Conservation (phyloP, 1,284 basidiomycete genomes). For the Boletus mariae region DNA sequence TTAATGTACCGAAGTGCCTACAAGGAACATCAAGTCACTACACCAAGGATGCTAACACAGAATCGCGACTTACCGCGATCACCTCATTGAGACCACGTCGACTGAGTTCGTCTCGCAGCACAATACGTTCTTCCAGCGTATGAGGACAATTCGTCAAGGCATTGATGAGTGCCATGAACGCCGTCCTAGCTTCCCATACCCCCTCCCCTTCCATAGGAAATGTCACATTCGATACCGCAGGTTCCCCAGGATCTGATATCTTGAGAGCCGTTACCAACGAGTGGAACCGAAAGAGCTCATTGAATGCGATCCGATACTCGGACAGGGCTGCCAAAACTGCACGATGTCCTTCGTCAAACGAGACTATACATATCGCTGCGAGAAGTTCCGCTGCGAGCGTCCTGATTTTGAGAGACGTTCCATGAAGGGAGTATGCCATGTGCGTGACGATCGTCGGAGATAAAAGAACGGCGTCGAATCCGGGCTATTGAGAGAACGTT, state of each 20-base stretch:
- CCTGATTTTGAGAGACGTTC: slow-evolving; percentile 67
- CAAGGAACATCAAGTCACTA: not conserved
- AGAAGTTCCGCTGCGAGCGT: slow-evolving; percentile 75
- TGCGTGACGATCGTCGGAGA: slow-evolving; percentile 69
- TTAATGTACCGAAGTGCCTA: slow-evolving; percentile 73
- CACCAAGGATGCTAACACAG: not conserved
- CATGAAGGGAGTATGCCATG: slow-evolving; percentile 70
- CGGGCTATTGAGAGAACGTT: slow-evolving; percentile 44
- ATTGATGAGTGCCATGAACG: slow-evolving; percentile 77
- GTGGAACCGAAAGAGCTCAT: slow-evolving; percentile 80
- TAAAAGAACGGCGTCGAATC: slow-evolving; percentile 68
- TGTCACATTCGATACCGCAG: slow-evolving; percentile 34
- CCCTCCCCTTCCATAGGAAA: slow-evolving; percentile 56
- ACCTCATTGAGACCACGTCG: slow-evolving; percentile 80
- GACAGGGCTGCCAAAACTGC: slow-evolving; percentile 76
- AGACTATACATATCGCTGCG: slow-evolving; percentile 79
- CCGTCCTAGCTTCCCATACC: slow-evolving; percentile 79
- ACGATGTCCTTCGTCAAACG: slow-evolving; percentile 67
- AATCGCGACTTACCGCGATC: slow-evolving; percentile 61
- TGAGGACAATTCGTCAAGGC: slow-evolving; percentile 78
- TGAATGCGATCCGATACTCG: slow-evolving; percentile 70
- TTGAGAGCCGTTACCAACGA: slow-evolving; percentile 66
- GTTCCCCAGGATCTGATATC: slow-evolving; percentile 45
- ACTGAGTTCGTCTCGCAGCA: slow-evolving; percentile 77
- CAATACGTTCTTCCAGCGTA: slow-evolving; percentile 71